These are phyloP conservation scores for Scutellaria minor DNA, from an alignment of 257 asterid genomes.

Conservation along the genomic window DNA sequence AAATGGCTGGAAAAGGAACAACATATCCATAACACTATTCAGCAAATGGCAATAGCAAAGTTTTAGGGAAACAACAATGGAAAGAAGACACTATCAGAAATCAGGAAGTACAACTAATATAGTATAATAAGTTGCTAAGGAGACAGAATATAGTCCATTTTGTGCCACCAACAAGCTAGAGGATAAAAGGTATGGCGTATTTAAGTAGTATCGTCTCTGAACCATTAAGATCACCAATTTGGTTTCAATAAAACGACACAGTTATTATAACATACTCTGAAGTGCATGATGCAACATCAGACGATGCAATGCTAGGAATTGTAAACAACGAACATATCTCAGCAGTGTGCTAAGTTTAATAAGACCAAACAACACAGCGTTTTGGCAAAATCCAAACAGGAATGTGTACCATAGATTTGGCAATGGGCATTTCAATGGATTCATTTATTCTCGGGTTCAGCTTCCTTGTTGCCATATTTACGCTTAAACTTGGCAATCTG, in stretches of 20 bases:
- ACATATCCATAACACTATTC: neutral
- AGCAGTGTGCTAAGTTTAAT: conserved; percentile 10
- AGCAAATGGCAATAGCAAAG: neutral
- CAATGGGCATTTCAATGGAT: neutral
- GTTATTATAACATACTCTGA: neutral
- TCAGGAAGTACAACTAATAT: neutral
- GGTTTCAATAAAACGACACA: neutral
- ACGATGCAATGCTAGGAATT: neutral
- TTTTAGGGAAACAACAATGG: neutral
- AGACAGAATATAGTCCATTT: neutral
- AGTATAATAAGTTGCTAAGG: neutral
- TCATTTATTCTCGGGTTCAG: conserved; percentile 47
- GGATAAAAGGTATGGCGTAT: no score
- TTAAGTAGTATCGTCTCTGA: no score
- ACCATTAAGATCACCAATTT: neutral
- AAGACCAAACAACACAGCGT: neutral
- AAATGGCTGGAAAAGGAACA: neutral
- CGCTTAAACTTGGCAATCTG: conserved; percentile 77
- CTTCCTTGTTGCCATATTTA: conserved; percentile 61
- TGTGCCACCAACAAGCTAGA: no score
- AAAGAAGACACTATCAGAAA: neutral
- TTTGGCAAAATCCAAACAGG: neutral
- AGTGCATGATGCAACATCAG: neutral
- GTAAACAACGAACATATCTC: neutral
- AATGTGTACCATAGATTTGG: neutral